A percentile compares a stretch with the other conserved stretches of the same genome.
Conservation (phyloP, 768 basidiomycete genomes). For the Tephrocybe sp. region DNA sequence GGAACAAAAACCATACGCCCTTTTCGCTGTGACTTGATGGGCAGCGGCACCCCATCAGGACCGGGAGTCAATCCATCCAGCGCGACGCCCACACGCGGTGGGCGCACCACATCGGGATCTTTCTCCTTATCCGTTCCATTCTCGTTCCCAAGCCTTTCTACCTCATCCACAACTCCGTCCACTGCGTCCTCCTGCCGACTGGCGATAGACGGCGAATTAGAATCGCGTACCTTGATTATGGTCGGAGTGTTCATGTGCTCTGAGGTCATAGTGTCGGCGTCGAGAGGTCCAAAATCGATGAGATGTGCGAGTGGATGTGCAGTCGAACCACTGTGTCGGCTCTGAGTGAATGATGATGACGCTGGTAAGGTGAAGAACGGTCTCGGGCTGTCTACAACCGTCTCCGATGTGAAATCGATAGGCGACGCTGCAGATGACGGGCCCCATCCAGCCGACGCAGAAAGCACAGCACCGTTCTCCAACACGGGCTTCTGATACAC, state of each 20-base stretch:
- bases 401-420: background rate
- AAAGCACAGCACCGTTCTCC: background rate
- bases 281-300: no score
- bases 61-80: background rate
- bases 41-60: constrained; percentile 14
- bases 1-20: constrained; percentile 11
- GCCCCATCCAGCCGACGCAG: background rate
- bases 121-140: background rate
- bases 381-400: background rate
- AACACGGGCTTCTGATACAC: background rate
- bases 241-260: background rate
- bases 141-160: background rate
- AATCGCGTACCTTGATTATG: background rate
- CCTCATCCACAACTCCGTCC: background rate
- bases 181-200: background rate
- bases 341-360: background rate
- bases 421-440: background rate
- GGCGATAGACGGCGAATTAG: background rate
- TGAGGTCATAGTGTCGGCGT: no score
- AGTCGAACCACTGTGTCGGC: background rate
- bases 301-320: constrained; percentile 1
- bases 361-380: background rate
- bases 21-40: constrained; percentile 17
- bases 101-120: background rate
- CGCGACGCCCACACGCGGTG: background rate